Conservation (phyloP, 495 filamentous ascomycete genomes). For the Lentithecium fluviatile region DNA sequence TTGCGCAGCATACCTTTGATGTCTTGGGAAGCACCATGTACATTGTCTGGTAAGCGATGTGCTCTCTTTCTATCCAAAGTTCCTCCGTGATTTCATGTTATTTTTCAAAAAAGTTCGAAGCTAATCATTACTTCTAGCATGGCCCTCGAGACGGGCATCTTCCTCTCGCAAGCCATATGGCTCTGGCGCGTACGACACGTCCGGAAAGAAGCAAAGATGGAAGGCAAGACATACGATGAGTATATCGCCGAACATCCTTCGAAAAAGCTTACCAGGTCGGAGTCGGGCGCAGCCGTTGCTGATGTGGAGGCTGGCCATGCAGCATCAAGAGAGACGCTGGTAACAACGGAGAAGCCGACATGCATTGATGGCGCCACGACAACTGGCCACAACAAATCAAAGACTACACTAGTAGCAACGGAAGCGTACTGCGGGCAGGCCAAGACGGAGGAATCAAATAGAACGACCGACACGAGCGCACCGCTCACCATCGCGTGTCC, state of each 20-base stretch:
- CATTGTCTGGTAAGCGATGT: constrained; percentile 56
- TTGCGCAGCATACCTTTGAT: constrained; percentile 69
- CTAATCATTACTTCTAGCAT: constrained; percentile 44
- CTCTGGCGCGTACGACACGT: constrained; percentile 61
- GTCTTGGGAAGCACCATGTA: constrained; percentile 67
- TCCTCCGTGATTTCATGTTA: too few relatives aligned
- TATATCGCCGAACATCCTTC: constrained; percentile 45
- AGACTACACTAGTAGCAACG: too few relatives aligned
- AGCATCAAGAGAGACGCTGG: background rate
- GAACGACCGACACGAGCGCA: too few relatives aligned
- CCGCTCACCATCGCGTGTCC: too few relatives aligned
- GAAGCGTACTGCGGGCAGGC: too few relatives aligned
- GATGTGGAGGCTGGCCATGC: constrained; percentile 14
- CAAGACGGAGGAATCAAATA: too few relatives aligned
- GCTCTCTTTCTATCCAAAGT: too few relatives aligned
- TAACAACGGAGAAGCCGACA: background rate
- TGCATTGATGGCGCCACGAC: too few relatives aligned
- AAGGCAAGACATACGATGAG: constrained; percentile 63
- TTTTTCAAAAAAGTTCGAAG: too few relatives aligned
- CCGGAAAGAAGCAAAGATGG: constrained; percentile 55
- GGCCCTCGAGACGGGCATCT: constrained; percentile 67
- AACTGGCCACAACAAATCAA: too few relatives aligned
- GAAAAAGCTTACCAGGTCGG: constrained; percentile 12
- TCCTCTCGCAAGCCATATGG: constrained; percentile 67
- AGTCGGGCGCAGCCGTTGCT: constrained; percentile 4